Base-by-base conservation (phyloP, 2,329 filamentous ascomycete species). In the Fusarium verticillioides region DNA sequence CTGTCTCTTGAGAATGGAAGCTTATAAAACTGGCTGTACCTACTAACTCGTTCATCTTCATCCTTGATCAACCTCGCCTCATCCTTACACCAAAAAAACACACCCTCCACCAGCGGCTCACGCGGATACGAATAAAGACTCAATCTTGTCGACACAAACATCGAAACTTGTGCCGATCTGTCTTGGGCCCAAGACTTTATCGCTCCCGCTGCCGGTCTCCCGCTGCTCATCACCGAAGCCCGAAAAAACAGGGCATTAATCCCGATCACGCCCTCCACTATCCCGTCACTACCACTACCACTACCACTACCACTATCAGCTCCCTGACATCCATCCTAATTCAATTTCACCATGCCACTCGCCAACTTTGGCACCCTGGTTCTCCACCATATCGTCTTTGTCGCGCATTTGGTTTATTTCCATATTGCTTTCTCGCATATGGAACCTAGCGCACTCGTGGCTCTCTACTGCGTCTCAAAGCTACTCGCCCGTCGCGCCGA, bases 331-430 rank as follows among this genome's bases (percentile, higher is more conserved):
- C 44, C 26, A 47, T 44, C 44, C 26, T 26, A 47, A 47, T 47
- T 21, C 44, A 23, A 23, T 18, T 43, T 37, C 23, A 57, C 54
- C 28, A 89, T 89, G 87, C 84, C 87, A 77, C 81, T 89, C 66
- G 82, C 83, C 75, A 85, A 88, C 80, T 78, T 89, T 32, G 87
- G 87, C 54, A 84, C 86, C n/a, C 80, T 87, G 39, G 78, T 88
- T 70, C 81, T 88, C 57, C 82, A 87, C 73, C 82, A 87, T 72
- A 81, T 88, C 60, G 85, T 88, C 75, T 89, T 89, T 77, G 80
- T 89, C 71, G 86, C 85, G 44, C 87, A 87, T 58, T 81, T 89
- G 61, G 83, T 87, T 69, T 87, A 88, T 78, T 85, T 88, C 76
- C 84, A 84, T 76, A 84, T 86, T 69, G 86, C 85, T 63, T 82